phyloP scores from a whole-genome alignment of 2,329 filamentous ascomycete species.

The Venturia carpophila region DNA sequence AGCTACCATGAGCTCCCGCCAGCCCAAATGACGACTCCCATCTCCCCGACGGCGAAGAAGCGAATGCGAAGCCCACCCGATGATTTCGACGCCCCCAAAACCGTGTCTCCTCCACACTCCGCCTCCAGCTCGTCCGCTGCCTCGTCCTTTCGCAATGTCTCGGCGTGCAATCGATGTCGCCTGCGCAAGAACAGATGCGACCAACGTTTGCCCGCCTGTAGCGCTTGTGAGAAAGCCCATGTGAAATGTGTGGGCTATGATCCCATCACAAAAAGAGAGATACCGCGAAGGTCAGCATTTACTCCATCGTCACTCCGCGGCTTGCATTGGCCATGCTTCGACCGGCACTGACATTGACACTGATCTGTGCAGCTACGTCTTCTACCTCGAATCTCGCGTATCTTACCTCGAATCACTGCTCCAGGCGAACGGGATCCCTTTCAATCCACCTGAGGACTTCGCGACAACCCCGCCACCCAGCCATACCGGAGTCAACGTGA shows the following conservation, averaged over 20 bases:
- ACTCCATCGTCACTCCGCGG: not conserved
- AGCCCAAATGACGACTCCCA: slow-evolving; percentile 8
- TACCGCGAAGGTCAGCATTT: slow-evolving; percentile 59
- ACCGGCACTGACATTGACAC: not conserved
- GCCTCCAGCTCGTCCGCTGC: slow-evolving; percentile 20
- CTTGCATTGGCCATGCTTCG: not conserved
- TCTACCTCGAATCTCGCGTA: slow-evolving; percentile 83
- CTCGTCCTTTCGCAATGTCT: slow-evolving; percentile 52
- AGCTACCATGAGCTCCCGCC: not conserved
- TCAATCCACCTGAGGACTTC: slow-evolving; percentile 62
- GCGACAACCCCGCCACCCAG: not conserved
- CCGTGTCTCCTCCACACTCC: not conserved
- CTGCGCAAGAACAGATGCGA: slow-evolving; percentile 92
- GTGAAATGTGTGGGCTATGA: slow-evolving; percentile 93
- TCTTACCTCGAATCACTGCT: slow-evolving; percentile 75
- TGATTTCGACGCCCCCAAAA: not conserved
- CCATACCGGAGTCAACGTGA: not conserved
- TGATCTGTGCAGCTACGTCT: slow-evolving; percentile 62
- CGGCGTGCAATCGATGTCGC: slow-evolving; percentile 87
- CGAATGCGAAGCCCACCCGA: slow-evolving; percentile 4
- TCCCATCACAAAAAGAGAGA: slow-evolving; percentile 91
- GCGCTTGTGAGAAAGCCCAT: slow-evolving; percentile 84
- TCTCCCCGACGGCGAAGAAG: slow-evolving; percentile 11
- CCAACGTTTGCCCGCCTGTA: slow-evolving; percentile 83
- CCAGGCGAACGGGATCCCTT: slow-evolving; percentile 58